Evolutionary conservation across 2,329 filamentous ascomycete genomes (phyloP), one percentile per base, ranked within the genome.

Genomic region (Neoscytalidium dimidiatum): DNA sequence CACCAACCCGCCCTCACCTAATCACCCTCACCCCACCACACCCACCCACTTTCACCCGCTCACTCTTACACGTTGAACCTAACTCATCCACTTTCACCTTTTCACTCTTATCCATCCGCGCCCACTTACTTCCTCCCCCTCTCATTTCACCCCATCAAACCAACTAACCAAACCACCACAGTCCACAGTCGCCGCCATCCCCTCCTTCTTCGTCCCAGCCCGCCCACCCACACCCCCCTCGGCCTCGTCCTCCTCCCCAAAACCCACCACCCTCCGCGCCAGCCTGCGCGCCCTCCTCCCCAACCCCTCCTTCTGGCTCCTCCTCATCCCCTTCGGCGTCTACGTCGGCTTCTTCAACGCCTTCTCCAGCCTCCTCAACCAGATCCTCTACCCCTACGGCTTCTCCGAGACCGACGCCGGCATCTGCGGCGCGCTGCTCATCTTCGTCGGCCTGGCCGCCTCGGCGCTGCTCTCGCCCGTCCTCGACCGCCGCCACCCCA

Each of bases 291-390:
- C 70, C 19, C 74, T 83, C 49, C 73, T 84, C 52, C 75, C 73
- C 33, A 91, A 87, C 4, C 81, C 85, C 19, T 89, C 94, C 74
- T 90, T 96, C 78, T 96, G 89, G 85, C 85, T 97, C 68, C 79
- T 97, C 69, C 81, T 94, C 67, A 72, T 94, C 66, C 90, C 94
- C n/a, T 98, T 94, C 79, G 81, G 86, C 68, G 79, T 94, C 71
- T 97, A 93, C 77, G 92, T 97, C 67, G 93, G 91, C 71, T 90
- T 95, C 81, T 99, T 99, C 88, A 98, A 98, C 83, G 90, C 90
- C 69, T 83, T 94, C 69, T 96, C 93, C 57, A 91, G 91, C 1
- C 86, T 98, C 1, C 84, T 98, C 9, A 96, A 94, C 80, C 94
- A 97, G 75, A 92, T 98, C 74, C 86, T 98, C 68, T 82, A 86